Percentiles rank a stretch among this genome's conserved stretches.
Conservation (phyloP, 345 rosid species). For the Citrus maxima region DNA sequence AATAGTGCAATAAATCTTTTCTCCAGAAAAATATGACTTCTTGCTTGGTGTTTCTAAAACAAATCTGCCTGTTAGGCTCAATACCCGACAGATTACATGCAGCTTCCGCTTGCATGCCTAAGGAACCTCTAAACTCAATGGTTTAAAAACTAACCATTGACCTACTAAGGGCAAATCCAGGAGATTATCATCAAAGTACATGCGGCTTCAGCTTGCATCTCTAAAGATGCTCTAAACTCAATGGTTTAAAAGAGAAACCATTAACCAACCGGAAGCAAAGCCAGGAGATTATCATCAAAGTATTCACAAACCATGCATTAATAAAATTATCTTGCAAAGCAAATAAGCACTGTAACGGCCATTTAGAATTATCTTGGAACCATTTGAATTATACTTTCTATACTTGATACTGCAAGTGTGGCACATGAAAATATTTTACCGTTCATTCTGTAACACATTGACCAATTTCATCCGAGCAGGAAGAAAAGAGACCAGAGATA, state of each 20-base stretch:
- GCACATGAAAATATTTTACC: background rate
- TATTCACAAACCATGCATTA: background rate
- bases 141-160: background rate
- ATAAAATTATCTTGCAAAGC: background rate
- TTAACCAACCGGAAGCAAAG: background rate
- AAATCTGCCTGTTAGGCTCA: background rate
- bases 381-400: background rate
- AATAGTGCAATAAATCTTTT: background rate
- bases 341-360: background rate
- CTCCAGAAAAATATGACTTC: background rate
- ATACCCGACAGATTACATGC: background rate
- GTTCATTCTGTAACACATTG: background rate
- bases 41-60: background rate
- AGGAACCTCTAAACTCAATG: background rate
- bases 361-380: background rate
- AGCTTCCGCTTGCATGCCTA: background rate
- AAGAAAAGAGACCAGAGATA: constrained; percentile 6
- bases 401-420: background rate
- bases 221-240: background rate
- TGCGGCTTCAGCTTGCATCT: background rate
- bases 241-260: background rate
- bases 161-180: background rate
- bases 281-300: background rate
- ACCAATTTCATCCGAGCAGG: background rate
- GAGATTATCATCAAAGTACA: background rate